Evolutionary conservation across 2,329 filamentous ascomycete species (phyloP), one percentile per base, ranked within the genome.

Genomic region (Ceratocystis destructans): DNA sequence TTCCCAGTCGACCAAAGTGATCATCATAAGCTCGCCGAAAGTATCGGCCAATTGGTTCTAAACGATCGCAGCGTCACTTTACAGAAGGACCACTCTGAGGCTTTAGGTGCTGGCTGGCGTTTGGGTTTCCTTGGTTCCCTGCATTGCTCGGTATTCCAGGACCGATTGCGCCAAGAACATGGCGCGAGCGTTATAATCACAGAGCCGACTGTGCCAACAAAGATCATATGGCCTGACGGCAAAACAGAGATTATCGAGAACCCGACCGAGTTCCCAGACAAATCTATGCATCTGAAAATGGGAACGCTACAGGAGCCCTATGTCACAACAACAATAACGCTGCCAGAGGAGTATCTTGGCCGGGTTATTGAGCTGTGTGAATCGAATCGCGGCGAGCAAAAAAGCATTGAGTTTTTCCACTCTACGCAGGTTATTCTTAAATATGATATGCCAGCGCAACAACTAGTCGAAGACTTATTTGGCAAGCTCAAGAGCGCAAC

Each of bases 71-170:
- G 91, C 73, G 90, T 99, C 41, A 96, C 91, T 2, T 79, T 97
- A 61, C 88, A 92, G 71, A 97, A 97, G 74, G 94, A 97, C 73
- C 90, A 89, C 31, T 96, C 92, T 0, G 91, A 97, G 73, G 94
- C 94, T 0, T 80, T 99, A 0, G 94, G 94, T 0, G 89, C 93
- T 0, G 94, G 94, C 1, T 99, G 94, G 87, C 86, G 94, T 59
- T 78, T 99, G 10, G 94, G 94, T 0, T 99, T 99, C 73, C 77
- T 99, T 2, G 94, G 94, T n/a, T 97, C 92, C 12, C 79, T 99
- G 61, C 94, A 99, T 75, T 97, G 94, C 77, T 97, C 92, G n/a
- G 94, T 99, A 3, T 99, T 99, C 71, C 92, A 99, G 76, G 94
- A 99, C 75, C 88, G 94, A 0, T 78, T 99, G 64, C 86, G 90